Evolutionary conservation across 1,284 basidiomycete genomes (phyloP), one percentile per base, ranked within the genome.

Genomic region (Cerrena zonata): DNA sequence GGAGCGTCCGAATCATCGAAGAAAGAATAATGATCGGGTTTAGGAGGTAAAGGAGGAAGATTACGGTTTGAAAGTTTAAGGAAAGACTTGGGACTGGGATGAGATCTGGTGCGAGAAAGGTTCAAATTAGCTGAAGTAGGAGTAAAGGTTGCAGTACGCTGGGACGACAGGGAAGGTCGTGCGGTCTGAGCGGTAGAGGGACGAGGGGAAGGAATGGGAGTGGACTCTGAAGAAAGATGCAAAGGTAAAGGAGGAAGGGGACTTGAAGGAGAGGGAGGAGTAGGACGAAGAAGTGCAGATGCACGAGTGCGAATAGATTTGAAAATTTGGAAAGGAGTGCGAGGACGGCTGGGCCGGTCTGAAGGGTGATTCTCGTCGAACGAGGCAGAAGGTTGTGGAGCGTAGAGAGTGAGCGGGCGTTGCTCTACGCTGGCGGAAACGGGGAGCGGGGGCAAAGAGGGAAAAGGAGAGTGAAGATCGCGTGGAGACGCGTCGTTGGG

Each of bases 81-180:
- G 52, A 54, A 54, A 22, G 56, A 41, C 56, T 54, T 24, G 52
- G 56, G 13, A 46, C 54, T 48, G 47, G 49, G 45, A 54, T 41
- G 52, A 53, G 54, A 13, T 51, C 37, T 52, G 56, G 25, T 53
- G 55, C 19, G 60, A 52, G 38, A 45, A 42, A 34, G 51, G 39
- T 43, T 26, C 15, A 11, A 19, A 25, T 45, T 18, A 45, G 22
- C 26, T 18, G 21, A 36, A 23, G 34, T n/a, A 15, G 3, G 23
- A n/a, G 44, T 19, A 7, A 40, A 15, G 19, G 48, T 44, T 23
- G 55, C 51, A 26, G 60, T 59, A 40, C 47, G 49, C 45, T 56
- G 55, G 15, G 60, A 59, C 26, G 58, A 58, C 18, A 59, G 40
- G 39, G 55, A 58, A 18, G 54, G 59, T 48, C 54, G 54, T 24